Percentiles rank a stretch among this genome's conserved stretches.
phyloP scores from a whole-genome alignment of 2,329 filamentous ascomycete genomes.

The Fusarium pilosicola region DNA sequence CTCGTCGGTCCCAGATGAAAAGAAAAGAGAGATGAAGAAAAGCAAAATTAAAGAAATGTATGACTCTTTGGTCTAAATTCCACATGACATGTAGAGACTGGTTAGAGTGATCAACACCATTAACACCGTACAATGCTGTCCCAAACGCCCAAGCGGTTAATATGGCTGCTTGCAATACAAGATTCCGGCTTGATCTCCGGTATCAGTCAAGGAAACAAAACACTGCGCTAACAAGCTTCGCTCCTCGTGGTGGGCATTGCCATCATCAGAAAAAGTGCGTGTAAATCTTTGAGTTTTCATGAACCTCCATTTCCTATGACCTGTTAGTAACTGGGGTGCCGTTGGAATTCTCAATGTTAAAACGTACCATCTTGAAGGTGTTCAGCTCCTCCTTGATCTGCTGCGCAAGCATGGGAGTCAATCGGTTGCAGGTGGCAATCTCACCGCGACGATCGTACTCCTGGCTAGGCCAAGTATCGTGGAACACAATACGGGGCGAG shows the following conservation, averaged over 20 bases:
- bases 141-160: conserved; percentile 63
- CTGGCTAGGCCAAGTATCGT: conserved; percentile 94
- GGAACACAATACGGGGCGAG: conserved; percentile 91
- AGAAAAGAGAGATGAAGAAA: conserved; percentile 40
- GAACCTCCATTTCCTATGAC: conserved; percentile 96
- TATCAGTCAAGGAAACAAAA: conserved; percentile 43
- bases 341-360: background rate
- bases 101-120: conserved; percentile 59
- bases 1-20: conserved; percentile 33
- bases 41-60: conserved; percentile 52
- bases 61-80: conserved; percentile 51
- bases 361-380: conserved; percentile 88
- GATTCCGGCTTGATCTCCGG: conserved; percentile 47
- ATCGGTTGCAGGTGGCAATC: conserved; percentile 95
- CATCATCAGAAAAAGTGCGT: conserved; percentile 96
- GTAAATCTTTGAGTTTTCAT: conserved; percentile 98
- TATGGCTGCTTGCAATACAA: conserved; percentile 63
- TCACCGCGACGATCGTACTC: conserved; percentile 97
- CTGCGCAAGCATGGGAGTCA: conserved; percentile 96
- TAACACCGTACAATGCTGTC: conserved; percentile 69
- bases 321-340: conserved; percentile 50
- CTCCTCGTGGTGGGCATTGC: conserved; percentile 39
- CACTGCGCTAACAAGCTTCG: conserved; percentile 38
- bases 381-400: conserved; percentile 99
- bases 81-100: conserved; percentile 50